Evolutionary conservation across 163 green algal genomes (phyloP), one percentile per base, ranked within the genome.

Genomic region (Volvox carteri): DNA sequence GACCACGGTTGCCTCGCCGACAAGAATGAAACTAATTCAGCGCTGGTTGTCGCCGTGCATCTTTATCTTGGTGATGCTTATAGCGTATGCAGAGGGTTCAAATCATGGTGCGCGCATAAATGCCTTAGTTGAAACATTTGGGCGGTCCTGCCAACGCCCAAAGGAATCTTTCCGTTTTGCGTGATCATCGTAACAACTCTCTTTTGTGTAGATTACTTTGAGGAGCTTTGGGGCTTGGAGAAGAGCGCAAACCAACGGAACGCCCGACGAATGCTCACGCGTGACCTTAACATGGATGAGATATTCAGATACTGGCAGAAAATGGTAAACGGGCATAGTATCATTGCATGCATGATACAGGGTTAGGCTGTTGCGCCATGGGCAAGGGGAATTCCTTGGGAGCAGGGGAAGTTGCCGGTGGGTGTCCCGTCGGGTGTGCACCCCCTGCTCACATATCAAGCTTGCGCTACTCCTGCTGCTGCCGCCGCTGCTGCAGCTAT

Each of bases 301-400:
- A 86, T 86, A 14, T 67, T 86, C 18, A 23, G 18, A 16, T 86
- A 86, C 19, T 86, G 60, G 58, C 60, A 86, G 18, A 86, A 77
- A 25, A 77, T 77, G 78, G 78, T 67, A 50, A 58, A 48, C 33
- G 48, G 14, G 3, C 39, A 48, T 65, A 4, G 54, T 23, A 65
- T 65, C 8, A 65, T 5, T 2, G 28, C 2, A 65, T 65, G 4
- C 19, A 60, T 60, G 50, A 16, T 12, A 60, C 25, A 65, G 28
- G 54, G 28, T 30, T 4, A 65, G 28, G 28, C 19, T 23, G 54
- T 4, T 19, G 54, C 25, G 5, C 54, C 54, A 30, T 4, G 8
- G 25, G 54, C 54, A 65, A 65, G 54, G 3, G 54, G 19, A 65
- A 23, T 65, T 7, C 54, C 54, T 4, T 65, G 19, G 54, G 5